Evolutionary conservation across 2,329 filamentous ascomycete species (phyloP).

Genomic region (Fusarium begoniae): DNA sequence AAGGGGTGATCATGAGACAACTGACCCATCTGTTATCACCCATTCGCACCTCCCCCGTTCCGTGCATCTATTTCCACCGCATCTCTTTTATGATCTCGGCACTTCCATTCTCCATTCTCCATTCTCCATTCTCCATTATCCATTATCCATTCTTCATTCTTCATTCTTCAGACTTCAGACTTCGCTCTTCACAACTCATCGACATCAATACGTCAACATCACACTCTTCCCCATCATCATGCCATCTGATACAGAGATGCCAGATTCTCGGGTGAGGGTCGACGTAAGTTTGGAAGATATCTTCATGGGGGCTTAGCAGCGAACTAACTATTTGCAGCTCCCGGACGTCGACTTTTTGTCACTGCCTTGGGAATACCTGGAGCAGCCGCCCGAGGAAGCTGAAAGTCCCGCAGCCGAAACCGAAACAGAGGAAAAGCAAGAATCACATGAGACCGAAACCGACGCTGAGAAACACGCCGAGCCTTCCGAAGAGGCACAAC

Average conservation of each 20-base stretch:
- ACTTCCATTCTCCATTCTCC: background rate
- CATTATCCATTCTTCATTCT: background rate
- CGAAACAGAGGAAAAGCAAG: background rate
- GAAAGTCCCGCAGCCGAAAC: background rate
- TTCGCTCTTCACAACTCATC: background rate
- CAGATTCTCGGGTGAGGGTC: background rate
- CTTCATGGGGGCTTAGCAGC: background rate
- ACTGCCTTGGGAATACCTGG: background rate
- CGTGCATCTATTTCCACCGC: background rate
- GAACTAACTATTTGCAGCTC: background rate
- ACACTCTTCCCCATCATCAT: background rate
- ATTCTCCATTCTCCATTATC: background rate
- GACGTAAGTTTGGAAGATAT: background rate
- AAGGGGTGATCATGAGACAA: background rate
- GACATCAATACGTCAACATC: background rate
- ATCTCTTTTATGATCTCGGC: background rate
- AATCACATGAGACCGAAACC: background rate
- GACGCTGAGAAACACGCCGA: too few species aligned
- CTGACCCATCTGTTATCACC: background rate
- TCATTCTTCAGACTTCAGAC: background rate
- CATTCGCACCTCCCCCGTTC: background rate
- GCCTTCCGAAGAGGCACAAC: background rate
- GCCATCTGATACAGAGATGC: background rate
- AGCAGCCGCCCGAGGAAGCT: background rate
- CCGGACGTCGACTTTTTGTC: background rate